These are phyloP conservation scores for Puccinellia tenuiflora DNA, from an alignment of 176 grass and related monocot species.

Conservation along the genomic window DNA sequence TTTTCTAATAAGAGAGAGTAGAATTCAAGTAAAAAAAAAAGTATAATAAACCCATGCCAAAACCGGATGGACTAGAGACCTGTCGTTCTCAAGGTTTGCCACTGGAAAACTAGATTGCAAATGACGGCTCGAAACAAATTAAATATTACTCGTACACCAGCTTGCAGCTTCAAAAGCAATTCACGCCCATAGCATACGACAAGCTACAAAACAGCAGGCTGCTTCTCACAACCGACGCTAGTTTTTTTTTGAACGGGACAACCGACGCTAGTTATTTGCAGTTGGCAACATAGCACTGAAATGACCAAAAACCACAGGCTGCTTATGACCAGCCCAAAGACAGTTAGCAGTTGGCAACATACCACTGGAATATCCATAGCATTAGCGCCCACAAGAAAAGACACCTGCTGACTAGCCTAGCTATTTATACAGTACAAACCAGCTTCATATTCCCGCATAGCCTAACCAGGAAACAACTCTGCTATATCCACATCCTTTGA, in stretches of 20 bases:
- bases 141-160: background rate
- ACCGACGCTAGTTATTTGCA: background rate
- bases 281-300: background rate
- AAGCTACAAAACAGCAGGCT: background rate
- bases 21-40: too few relatives aligned
- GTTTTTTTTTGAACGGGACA: too few relatives aligned
- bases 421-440: background rate
- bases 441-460: background rate
- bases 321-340: background rate
- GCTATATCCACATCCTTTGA: background rate
- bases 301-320: background rate
- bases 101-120: background rate
- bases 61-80: background rate
- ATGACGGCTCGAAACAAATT: background rate
- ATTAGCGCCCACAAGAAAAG: background rate
- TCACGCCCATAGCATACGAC: background rate
- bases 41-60: too few relatives aligned
- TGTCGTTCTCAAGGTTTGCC: background rate
- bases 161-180: background rate
- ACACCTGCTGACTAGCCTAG: background rate
- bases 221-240: background rate
- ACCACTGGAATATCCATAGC: background rate
- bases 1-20: too few relatives aligned
- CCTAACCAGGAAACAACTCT: conserved; percentile 4
- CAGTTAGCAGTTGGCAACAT: background rate